These are phyloP conservation scores for Tausonia pullulans DNA, from an alignment of 1,284 basidiomycete species.

Conservation along the genomic window DNA sequence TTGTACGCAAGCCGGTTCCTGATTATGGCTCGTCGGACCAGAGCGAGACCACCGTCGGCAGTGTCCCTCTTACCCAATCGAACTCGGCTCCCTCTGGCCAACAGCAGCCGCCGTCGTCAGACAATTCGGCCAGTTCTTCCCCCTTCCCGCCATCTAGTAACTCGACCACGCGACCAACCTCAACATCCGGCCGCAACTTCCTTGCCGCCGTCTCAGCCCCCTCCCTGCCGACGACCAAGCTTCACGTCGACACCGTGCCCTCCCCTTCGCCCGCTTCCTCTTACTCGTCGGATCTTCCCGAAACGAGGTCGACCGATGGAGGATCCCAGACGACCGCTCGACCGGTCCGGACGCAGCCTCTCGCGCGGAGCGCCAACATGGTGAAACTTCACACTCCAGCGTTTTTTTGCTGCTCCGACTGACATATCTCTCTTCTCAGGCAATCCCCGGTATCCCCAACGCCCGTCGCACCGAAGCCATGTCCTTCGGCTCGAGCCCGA, in stretches of 20 bases:
- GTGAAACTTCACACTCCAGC: neutral
- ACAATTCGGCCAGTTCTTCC: no score
- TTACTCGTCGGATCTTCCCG: no score
- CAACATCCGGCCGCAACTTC: neutral
- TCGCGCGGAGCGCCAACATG: no score
- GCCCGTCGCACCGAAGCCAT: constrained; percentile 2
- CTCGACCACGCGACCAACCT: neutral
- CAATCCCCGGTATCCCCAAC: constrained; percentile 6
- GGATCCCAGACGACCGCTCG: no score
- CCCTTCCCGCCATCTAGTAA: no score
- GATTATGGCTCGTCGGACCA: no score
- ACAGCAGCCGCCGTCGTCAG: no score
- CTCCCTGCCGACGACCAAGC: neutral
- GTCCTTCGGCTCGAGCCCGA: constrained; percentile 6
- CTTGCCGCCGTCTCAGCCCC: neutral
- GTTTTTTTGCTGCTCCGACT: constrained; percentile 23
- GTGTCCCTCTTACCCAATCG: no score
- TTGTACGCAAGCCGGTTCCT: neutral
- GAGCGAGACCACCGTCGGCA: no score
- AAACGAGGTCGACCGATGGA: no score
- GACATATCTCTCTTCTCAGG: neutral
- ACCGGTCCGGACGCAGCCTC: no score
- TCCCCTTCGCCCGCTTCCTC: neutral
- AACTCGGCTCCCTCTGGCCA: no score
- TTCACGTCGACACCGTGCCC: neutral